phyloP scores from a whole-genome alignment of 1,284 basidiomycete genomes.

The Binderoboletus segoi region DNA sequence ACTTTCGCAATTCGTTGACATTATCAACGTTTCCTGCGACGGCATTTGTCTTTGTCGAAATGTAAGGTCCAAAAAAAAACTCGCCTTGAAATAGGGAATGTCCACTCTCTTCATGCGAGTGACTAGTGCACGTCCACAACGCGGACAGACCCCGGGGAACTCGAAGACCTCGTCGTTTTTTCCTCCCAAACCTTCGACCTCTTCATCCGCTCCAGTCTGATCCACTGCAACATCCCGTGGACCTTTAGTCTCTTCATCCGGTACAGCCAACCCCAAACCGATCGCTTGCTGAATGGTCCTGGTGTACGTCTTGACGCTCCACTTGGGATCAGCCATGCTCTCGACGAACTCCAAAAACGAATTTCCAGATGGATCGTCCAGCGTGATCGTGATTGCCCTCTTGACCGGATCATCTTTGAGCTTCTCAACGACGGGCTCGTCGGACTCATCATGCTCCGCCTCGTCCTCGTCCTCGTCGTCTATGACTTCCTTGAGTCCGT shows the following conservation, averaged over 20 bases:
- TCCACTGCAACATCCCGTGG: conserved; percentile 35
- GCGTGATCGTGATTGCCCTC: conserved; percentile 77
- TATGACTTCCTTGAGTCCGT: conserved; percentile 69
- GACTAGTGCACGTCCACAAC: conserved; percentile 82
- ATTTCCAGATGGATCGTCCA: conserved; percentile 96
- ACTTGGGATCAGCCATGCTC: conserved; percentile 86
- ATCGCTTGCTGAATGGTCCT: conserved; percentile 87
- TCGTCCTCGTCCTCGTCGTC: conserved; percentile 56
- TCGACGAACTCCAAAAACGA: conserved; percentile 89
- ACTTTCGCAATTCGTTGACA: conserved; percentile 95
- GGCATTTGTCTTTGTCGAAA: not conserved
- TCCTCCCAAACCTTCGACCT: conserved; percentile 31
- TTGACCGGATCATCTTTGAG: conserved; percentile 50
- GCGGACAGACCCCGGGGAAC: conserved; percentile 89
- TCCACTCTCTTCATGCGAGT: conserved; percentile 97
- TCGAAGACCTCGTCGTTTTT: conserved; percentile 84
- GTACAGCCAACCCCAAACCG: conserved; percentile 68
- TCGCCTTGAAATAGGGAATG: conserved; percentile 97
- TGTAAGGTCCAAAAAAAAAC: not conserved
- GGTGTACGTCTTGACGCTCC: conserved; percentile 88
- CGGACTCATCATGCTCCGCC: conserved; percentile 26
- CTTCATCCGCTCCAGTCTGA: conserved; percentile 34
- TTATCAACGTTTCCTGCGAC: conserved; percentile 87
- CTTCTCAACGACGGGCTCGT: conserved; percentile 31
- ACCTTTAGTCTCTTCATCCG: conserved; percentile 44